Evolutionary conservation across 352 stramenopile genomes (phyloP).

Genomic region (Pythium periplocum): DNA sequence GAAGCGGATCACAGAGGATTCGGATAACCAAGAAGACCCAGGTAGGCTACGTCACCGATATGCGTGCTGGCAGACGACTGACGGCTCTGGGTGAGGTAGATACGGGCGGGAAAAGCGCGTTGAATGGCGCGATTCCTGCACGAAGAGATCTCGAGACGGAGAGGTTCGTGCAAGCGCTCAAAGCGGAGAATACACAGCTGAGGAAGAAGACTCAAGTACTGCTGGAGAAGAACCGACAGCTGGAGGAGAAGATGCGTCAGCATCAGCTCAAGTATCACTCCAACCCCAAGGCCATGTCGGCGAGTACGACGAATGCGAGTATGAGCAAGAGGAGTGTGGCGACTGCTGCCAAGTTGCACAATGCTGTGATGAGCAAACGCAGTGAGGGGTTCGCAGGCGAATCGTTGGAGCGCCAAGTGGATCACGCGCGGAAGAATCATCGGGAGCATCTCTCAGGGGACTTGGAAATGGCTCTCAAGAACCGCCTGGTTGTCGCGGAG

Average conservation of each 20-base stretch:
- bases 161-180: constrained; percentile 74
- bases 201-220: constrained; percentile 72
- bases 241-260: constrained; percentile 50
- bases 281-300: constrained; percentile 14
- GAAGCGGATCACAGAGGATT: constrained; percentile 37
- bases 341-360: too few relatives aligned
- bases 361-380: background rate
- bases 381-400: constrained; percentile 17
- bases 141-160: constrained; percentile 74
- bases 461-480: constrained; percentile 70
- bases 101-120: too few relatives aligned
- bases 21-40: constrained; percentile 54
- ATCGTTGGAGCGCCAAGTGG: constrained; percentile 34
- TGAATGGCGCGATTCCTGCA: constrained; percentile 12
- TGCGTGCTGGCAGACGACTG: too few relatives aligned
- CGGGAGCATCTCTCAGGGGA: constrained; percentile 46
- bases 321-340: background rate
- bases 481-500: constrained; percentile 55
- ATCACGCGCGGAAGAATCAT: constrained; percentile 42
- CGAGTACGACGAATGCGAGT: constrained; percentile 16
- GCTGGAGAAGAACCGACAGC: constrained; percentile 58
- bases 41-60: constrained; percentile 13
- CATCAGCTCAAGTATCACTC: constrained; percentile 21
- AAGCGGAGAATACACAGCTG: constrained; percentile 65
- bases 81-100: too few relatives aligned